Base-by-base conservation (phyloP, 176 grass and related monocot species). In the Pontederia crassipes region DNA sequence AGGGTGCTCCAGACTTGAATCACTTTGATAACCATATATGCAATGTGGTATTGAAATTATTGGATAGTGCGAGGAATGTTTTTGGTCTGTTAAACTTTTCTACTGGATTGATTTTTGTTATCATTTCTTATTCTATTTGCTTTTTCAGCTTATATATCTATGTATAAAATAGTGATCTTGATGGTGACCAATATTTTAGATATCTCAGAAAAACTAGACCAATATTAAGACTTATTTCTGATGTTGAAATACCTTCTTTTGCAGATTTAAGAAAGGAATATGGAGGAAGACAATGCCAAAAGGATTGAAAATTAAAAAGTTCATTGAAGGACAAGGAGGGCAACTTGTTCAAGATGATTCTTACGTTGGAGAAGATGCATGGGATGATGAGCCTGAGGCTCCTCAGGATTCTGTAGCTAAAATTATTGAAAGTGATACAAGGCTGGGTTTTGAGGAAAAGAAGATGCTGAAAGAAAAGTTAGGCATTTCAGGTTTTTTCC, bases 211-310 rank as follows among this genome's bases (percentile, higher is more conserved):
- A 40, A 40, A 2, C 20, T 56, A 6, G 15, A 0, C 18, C 54
- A 17, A 15, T n/a, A 56, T 45, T 15, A 12, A 46, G 14, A 11
- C 40, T 70, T 4, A 11, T 45, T 4, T 17, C 26, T 40, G 4
- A 8, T 12, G 27, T 57, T 45, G n/a, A n/a, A 28, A 13, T 26
- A 13, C 8, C 13, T 58, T 49, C 3, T n/a, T 16, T 15, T 64
- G 49, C 56, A 77, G 74, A 70, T 70, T 69, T 18, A 69, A 69
- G 58, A 77, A 77, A 54, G 58, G 65, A 47, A 48, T 77, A 52
- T 77, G 74, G 74, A 69, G 65, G 74, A 77, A 77, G 28, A 62
- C 65, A 46, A 77, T 56, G 65, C 74, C 74, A 47, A 77, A 77
- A 64, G 74, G 74, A 47, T 46, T 77, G 53, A 77, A 69, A 77